Base-by-base conservation (phyloP, 441 rosid species). In the Biscutella laevigata region DNA sequence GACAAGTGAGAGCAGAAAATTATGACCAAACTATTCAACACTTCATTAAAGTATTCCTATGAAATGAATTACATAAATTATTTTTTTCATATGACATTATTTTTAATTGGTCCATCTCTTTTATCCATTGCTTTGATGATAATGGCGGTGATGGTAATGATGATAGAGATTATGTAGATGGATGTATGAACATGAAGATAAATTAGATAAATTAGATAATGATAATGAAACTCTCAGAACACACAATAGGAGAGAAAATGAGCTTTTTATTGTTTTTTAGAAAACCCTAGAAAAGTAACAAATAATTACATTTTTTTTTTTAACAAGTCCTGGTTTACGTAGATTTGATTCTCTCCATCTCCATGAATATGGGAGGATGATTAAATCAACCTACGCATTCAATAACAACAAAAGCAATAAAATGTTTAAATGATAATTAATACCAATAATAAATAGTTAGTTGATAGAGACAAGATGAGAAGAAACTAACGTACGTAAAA, bases 1-100 rank as follows among this genome's bases (percentile, higher is more conserved):
- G 68, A 54, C 56, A 62, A 45, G 28, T 62, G 55, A 54, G 33
- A 36, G 61, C 56, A 45, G 55, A 62, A 45, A 53, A 44, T 22
- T 29, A 37, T 45, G 66, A 61, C 53, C 53, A 52, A 42, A 52
- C 66, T 43, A 19, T 53, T 42, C 60, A 41, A 20, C 37, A 27
- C 1, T 26, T 5, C 28, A 26, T 26, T 26, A 26, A 26, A 26
- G 0, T 26, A 8, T 26, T 26, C 28, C 5, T 5, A 1, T 2
- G 1, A 26, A 1, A 0, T 5, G 7, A 26, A 26, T 0, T 6
- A 26, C 28, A 26, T 26, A 26, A 26, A 26, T 26, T 26, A 8
- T 1, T 46, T 33, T 25, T 10, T 12, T 34, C 33, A 19, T 2
- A 52, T 12, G 4, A 15, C 17, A 3, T 7, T 29, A n/a, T n/a